Base-by-base conservation (phyloP, 345 rosid species). In the Draba incana region DNA sequence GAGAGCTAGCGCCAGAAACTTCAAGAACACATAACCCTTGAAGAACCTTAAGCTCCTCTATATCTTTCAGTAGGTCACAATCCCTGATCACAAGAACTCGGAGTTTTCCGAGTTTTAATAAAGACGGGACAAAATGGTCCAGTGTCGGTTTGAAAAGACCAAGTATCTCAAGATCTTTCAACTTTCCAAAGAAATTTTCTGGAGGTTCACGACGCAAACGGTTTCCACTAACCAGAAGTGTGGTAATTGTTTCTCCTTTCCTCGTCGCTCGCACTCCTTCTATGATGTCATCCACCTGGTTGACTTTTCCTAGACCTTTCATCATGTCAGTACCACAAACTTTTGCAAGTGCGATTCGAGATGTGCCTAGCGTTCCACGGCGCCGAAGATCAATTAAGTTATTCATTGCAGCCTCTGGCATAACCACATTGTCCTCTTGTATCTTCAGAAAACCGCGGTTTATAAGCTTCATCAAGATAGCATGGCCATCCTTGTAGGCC, bases 1-100 rank as follows among this genome's bases (percentile, higher is more conserved):
- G 25, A 73, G 77, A 68, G 30, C 75, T 72, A n/a, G 86, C 77
- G 13, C 77, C 88, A 14, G 90, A 82, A 46, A 87, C 77, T 81
- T 87, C 90, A 4, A 87, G 85, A 77, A 56, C 82, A 15, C 61
- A 33, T 51, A 85, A 77, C 0, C 2, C 13, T 24, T 12, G 15
- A 33, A 83, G 83, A 16, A 27, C 5, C 57, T 13, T 9, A 16
- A 84, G 59, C 10, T 27, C 31, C 6, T 62, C 13, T 3, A 82
- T 55, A 8, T 50, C 48, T 1, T 44, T 28, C 31, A 84, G 12
- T n/a, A 67, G 64, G 52, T 79, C 78, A 72, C 85, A 84, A 41
- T 78, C 83, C 50, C 86, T 78, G 15, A 86, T 78, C 2, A 84
- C 46, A 62, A 89, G 87, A 64, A 82, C 75, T 13, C 57, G 71